Evolutionary conservation across 805 yeast species (phyloP).

Genomic region (Metschnikowia koreensis): DNA sequence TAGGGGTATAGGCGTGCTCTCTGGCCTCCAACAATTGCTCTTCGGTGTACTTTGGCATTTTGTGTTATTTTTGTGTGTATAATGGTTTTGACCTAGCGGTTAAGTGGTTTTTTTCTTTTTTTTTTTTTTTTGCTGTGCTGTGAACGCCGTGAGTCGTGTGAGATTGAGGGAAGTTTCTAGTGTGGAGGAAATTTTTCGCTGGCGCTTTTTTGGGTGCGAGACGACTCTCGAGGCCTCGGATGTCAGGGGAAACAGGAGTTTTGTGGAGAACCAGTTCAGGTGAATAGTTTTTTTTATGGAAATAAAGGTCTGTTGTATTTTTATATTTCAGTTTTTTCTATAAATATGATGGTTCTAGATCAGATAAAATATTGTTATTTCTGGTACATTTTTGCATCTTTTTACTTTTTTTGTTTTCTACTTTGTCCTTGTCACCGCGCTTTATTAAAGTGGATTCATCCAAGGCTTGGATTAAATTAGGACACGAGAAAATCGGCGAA

Average conservation of each 20-base stretch:
- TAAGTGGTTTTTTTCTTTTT: background rate
- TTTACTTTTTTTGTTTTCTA: too few relatives aligned
- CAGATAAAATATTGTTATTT: too few relatives aligned
- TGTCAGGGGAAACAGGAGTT: too few relatives aligned
- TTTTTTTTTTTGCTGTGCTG: too few relatives aligned
- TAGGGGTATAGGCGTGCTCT: conserved; percentile 57
- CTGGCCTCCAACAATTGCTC: conserved; percentile 63
- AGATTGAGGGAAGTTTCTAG: background rate
- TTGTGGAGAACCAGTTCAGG: too few relatives aligned
- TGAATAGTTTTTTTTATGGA: too few relatives aligned
- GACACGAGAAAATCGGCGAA: too few relatives aligned
- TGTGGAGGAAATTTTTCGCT: conserved; percentile 7
- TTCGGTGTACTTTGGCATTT: conserved; percentile 62
- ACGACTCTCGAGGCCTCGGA: conserved; percentile 10
- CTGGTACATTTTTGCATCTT: too few relatives aligned
- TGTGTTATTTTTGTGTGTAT: background rate
- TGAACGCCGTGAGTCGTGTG: background rate
- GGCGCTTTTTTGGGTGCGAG: conserved; percentile 11
- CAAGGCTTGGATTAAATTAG: too few relatives aligned
- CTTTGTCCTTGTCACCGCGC: too few relatives aligned
- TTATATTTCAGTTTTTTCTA: conserved; percentile 24
- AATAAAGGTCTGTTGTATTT: too few relatives aligned
- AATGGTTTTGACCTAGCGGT: background rate
- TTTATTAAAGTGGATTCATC: too few relatives aligned
- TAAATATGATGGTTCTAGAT: conserved; percentile 23